Base-by-base conservation (phyloP, 73 alveolate genomes). In the Vitrella brassicaformis region DNA sequence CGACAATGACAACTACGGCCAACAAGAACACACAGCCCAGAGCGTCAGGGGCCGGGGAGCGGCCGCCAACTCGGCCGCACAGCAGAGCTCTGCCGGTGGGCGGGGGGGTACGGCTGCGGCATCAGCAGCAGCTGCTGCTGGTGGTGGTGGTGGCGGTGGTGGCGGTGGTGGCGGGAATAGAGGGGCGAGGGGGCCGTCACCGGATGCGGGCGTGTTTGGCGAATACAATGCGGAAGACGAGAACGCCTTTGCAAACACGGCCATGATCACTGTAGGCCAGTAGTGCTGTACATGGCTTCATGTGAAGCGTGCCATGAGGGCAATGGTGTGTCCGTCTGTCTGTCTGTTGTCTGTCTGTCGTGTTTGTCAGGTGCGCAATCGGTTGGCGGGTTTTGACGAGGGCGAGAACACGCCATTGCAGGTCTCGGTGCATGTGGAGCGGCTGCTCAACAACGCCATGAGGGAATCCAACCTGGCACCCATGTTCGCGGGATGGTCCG, bases 371-470 rank as follows among this genome's bases (percentile, higher is more conserved):
- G 14, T 39, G 22, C 56, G 56, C 22, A 14, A 8, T 8, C 56
- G 22, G 56, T 14, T 39, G 22, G 56, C 14, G 56, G 56, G 56
- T 14, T 39, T 14, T 14, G 56, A 14, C 14, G 56, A 30, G 75
- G 75, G 75, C 28, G 31, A 31, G 27, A 10, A 14, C 26, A 66
- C 31, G 67, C 66, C n/a, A 9, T 22, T 70, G 75, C 67, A 66
- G 10, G 75, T 70, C 32, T 31, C 75, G 18, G 75, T 66, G 22
- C 75, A 70, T 31, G 75, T 70, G 75, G 31, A 25, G 67, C 75
- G 39, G 66, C 67, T 70, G 66, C 31, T 70, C 67, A 19, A 70
- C 31, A 66, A 70, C 0, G 75, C 91, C 26, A 85, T 78, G n/a
- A n/a, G n/a, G n/a, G n/a, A n/a, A n/a, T n/a, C n/a, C n/a, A n/a